Base-by-base conservation (phyloP, 1,139 yeast species). In the Starmera stellimalicola region DNA sequence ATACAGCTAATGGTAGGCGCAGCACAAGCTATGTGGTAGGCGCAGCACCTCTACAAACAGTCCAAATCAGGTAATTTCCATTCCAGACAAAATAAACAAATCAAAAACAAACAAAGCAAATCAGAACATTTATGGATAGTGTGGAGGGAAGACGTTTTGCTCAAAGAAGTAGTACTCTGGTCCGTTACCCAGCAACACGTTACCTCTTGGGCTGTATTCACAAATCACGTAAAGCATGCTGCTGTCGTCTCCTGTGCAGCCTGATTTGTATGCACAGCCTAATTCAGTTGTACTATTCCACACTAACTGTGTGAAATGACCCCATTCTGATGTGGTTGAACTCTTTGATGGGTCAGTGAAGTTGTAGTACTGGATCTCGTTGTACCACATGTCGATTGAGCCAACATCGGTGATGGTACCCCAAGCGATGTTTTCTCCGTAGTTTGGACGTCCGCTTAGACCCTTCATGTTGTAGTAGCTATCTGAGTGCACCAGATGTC, bases 301-400 rank as follows among this genome's bases (percentile, higher is more conserved):
- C n/a, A 78, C 68, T 31, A 77, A 51, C 55, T 77, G 85, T 11
- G 85, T 77, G 58, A 77, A 78, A 53, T 78, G 87, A 30, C 82
- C 81, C 16, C 49, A 54, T 14, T 45, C 43, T 24, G 46, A 43
- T 31, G 52, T 52, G 17, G 70, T 62, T 36, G 59, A 63, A 36
- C 60, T 51, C 50, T 57, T 57, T 9, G 69, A 69, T 26, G 77
- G 74, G 36, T 60, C 53, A 31, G 41, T 37, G 58, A 48, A 73
- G 54, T 68, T 57, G 57, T 76, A 78, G 37, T 54, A 41, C n/a
- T 48, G 38, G 44, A 73, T 75, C 58, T 77, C 85, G 41, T 62
- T 56, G 55, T 77, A 77, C 85, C 85, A 77, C 24, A 77, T 73
- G 40, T 72, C 74, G 28, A 76, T 78, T 8, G 70, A 62, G 54